phyloP scores from a whole-genome alignment of 1,284 basidiomycete species.

The Tilletia setariae region DNA sequence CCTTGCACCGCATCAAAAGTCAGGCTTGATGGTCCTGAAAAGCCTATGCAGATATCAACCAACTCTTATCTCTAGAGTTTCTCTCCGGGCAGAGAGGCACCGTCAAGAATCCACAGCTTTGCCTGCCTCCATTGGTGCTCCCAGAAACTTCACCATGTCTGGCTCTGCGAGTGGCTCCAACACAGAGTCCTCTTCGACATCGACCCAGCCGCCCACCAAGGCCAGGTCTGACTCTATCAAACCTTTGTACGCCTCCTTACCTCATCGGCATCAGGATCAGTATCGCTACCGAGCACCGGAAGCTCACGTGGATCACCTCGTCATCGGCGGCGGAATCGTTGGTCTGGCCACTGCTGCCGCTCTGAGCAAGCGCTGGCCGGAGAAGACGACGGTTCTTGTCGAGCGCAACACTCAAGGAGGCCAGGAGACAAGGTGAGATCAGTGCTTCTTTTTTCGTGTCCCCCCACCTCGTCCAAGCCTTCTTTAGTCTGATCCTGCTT shows the following conservation, averaged over 20 bases:
- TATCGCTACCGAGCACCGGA: slow-evolving; percentile 61
- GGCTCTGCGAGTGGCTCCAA: too few relatives aligned
- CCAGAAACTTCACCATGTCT: too few relatives aligned
- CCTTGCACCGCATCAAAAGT: too few relatives aligned
- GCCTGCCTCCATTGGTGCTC: too few relatives aligned
- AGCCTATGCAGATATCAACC: too few relatives aligned
- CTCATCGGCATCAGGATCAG: background rate
- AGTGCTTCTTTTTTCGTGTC: background rate
- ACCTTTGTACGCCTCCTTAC: slow-evolving; percentile 3
- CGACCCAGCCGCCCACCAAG: slow-evolving; percentile 1
- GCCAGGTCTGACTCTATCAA: background rate
- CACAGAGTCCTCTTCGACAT: background rate
- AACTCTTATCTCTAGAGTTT: too few relatives aligned
- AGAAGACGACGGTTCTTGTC: slow-evolving; percentile 75
- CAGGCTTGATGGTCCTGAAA: too few relatives aligned
- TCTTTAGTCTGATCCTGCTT: slow-evolving; percentile 24
- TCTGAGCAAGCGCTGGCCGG: slow-evolving; percentile 67
- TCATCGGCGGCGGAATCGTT: slow-evolving; percentile 88
- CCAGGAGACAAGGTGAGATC: slow-evolving; percentile 38
- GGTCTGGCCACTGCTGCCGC: slow-evolving; percentile 82
- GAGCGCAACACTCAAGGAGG: slow-evolving; percentile 66
- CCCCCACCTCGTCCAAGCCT: slow-evolving; percentile 22
- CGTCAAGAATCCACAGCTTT: too few relatives aligned
- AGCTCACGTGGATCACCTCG: slow-evolving; percentile 75
- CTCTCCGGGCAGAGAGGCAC: too few relatives aligned